These are phyloP conservation scores for Aspergillus amoenus DNA, from an alignment of 2,329 filamentous ascomycete species.

Conservation along the genomic window DNA sequence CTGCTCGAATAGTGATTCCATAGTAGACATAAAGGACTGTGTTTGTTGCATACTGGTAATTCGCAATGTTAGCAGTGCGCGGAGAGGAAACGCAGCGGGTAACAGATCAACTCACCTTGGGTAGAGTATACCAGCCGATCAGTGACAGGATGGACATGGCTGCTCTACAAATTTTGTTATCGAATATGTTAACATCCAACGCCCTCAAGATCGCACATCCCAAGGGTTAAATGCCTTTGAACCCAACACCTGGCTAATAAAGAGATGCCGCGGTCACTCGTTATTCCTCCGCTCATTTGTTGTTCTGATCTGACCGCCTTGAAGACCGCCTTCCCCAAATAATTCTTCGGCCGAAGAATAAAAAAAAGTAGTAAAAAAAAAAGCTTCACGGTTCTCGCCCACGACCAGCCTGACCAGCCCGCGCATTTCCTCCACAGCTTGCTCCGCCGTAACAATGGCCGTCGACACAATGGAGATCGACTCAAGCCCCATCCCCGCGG, in stretches of 20 bases:
- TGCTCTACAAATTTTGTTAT: not conserved
- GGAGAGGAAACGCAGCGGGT: not conserved
- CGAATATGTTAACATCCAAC: not conserved
- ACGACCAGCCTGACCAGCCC: not conserved
- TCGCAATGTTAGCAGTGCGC: conserved; percentile 10
- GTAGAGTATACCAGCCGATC: conserved; percentile 62
- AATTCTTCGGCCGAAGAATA: conserved; percentile 7
- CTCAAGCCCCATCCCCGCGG: conserved; percentile 20
- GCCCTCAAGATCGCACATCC: not conserved
- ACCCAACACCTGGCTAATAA: not conserved
- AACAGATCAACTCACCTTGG: conserved; percentile 49
- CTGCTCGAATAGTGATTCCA: conserved; percentile 82
- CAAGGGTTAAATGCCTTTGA: not conserved
- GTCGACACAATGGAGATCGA: conserved; percentile 43
- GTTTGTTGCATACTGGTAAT: conserved; percentile 69
- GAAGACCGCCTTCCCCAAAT: conserved; percentile 14
- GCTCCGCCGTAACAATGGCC: conserved; percentile 31
- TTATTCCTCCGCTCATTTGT: not conserved
- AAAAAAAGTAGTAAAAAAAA: conserved; percentile 27
- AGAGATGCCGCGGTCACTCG: not conserved
- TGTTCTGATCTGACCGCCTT: conserved; percentile 13
- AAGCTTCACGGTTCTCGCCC: conserved; percentile 21
- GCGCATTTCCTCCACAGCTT: conserved; percentile 8
- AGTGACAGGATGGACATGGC: conserved; percentile 53
- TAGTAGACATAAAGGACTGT: conserved; percentile 83